These are phyloP conservation scores for Urochloa ruziziensis DNA, from an alignment of 176 grass and related monocot genomes.

Conservation along the genomic window DNA sequence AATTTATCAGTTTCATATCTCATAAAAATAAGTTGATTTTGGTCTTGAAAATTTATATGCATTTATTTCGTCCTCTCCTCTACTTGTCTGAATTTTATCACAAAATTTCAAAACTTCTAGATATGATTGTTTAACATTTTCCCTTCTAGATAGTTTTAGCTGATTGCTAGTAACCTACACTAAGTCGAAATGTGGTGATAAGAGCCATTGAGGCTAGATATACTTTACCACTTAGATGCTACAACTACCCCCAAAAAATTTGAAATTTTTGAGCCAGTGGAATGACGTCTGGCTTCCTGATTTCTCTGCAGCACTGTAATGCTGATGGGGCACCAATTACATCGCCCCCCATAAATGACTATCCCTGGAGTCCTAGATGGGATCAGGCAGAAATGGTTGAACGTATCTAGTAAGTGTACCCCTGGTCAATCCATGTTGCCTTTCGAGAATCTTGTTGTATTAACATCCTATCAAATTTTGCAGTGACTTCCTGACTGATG, in stretches of 20 bases:
- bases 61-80: neutral
- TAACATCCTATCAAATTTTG: neutral
- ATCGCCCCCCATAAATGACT: constrained; percentile 69
- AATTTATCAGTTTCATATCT: neutral
- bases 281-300: neutral
- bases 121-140: neutral
- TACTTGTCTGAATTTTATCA: neutral
- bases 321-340: constrained; percentile 54
- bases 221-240: neutral
- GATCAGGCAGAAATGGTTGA: constrained; percentile 61
- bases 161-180: neutral
- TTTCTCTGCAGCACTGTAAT: constrained; percentile 69
- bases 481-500: constrained; percentile 76
- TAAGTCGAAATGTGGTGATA: neutral
- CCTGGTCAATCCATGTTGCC: neutral
- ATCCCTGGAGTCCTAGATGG: constrained; percentile 99
- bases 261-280: neutral
- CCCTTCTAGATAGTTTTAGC: neutral
- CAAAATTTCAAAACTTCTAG: neutral
- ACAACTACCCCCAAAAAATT: too few species aligned
- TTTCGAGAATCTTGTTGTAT: neutral
- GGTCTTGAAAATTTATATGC: neutral
- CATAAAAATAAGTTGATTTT: neutral
- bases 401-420: constrained; percentile 77
- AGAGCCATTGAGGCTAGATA: neutral